Conservation (phyloP, 305 asterid species). For the Rubia peregrina region DNA sequence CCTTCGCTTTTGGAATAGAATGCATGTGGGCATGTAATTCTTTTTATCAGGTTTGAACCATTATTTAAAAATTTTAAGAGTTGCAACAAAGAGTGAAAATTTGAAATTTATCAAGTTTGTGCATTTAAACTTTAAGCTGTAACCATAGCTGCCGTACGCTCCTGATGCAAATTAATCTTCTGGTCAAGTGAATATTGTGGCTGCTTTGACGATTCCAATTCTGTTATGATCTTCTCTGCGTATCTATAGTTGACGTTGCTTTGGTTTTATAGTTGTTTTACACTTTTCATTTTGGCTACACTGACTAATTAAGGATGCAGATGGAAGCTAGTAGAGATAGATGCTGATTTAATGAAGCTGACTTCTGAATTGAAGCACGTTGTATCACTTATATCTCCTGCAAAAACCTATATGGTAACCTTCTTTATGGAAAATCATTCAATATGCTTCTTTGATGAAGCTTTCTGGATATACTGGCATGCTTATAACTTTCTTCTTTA, state of each 20-base stretch:
- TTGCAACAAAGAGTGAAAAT: background rate
- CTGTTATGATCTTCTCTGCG: background rate
- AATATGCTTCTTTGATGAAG: background rate
- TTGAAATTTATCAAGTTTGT: background rate
- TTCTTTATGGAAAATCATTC: background rate
- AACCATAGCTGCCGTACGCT: background rate
- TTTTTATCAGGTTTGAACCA: background rate
- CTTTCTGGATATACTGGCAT: background rate
- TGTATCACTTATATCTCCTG: conserved; percentile 75
- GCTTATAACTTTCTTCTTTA: background rate
- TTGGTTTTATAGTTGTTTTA: conserved; percentile 11
- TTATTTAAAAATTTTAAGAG: background rate
- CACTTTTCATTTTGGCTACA: background rate
- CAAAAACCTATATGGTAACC: conserved; percentile 87
- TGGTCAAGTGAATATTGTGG: background rate
- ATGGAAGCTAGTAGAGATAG: conserved; percentile 93
- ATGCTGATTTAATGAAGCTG: conserved; percentile 65
- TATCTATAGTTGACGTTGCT: background rate
- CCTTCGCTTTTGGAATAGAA: background rate
- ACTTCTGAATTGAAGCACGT: conserved; percentile 72
- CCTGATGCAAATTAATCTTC: background rate
- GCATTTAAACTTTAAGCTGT: background rate
- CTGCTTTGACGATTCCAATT: background rate
- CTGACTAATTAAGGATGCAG: conserved; percentile 35
- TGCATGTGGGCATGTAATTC: background rate